Base-by-base conservation (phyloP, 2,329 filamentous ascomycete genomes). In the Botrytis sinoallii region DNA sequence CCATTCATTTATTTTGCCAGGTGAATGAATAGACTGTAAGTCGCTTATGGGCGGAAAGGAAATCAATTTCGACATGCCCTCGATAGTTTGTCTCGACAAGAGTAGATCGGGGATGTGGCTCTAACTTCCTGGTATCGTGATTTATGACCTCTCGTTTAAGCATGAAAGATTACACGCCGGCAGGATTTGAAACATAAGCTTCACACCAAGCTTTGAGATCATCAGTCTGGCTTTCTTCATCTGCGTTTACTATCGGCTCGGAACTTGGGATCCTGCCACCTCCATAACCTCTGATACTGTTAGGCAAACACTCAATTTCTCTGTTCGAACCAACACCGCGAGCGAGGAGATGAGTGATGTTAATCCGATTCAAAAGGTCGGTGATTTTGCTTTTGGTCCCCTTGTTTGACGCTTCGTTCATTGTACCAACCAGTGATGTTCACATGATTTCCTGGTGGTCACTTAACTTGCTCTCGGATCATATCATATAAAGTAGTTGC, bases 81-180 rank as follows among this genome's bases (percentile, higher is more conserved):
- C 87, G 87, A 83, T 94, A 94, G 79, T 90, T 89, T 4, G 91
- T 93, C 29, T 85, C 83, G 46, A 87, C 85, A 29, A 93, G 86
- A 3, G 92, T 81, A n/a, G 80, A 82, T 73, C 86, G 84, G 32
- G 94, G 81, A 10, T 86, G 84, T 25, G 82, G 79, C 61, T 84
- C 83, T 35, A 93, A 81, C 63, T 82, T 81, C 1, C 85, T 83
- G 72, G 87, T 84, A 79, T 94, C 88, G 80, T 92, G 87, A 32
- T 91, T 91, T 0, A 84, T 81, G 66, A 93, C 83, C 48, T 82
- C 82, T 8, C 88, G 84, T 76, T 83, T 83, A n/a, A 91, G 81
- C 2, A 82, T 79, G 76, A 91, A 89, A 61, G 82, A 84, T 79
- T 90, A 91, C 48, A 93, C 83, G 14, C 84, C 83, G 1, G 88